Conservation (phyloP, 2,329 filamentous ascomycete genomes). For the Stromatinia cepivora region DNA sequence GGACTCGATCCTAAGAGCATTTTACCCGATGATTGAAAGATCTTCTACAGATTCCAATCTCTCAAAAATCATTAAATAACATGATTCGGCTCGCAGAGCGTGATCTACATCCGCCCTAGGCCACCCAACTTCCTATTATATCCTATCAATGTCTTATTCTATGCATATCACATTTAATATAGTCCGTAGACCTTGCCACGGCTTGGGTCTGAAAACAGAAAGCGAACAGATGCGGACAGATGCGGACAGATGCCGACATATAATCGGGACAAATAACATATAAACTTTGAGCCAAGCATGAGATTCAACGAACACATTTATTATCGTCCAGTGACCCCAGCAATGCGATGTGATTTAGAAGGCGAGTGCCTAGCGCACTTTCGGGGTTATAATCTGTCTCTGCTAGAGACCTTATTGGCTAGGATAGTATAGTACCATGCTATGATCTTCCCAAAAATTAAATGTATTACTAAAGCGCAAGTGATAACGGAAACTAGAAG, state of each 20-base stretch:
- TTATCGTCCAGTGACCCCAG: background rate
- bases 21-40: slow-evolving; percentile 16
- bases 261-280: background rate
- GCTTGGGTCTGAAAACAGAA: background rate
- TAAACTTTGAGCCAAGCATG: background rate
- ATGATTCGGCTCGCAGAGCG: background rate
- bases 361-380: slow-evolving; percentile 9
- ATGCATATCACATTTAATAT: background rate
- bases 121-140: background rate
- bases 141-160: background rate
- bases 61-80: background rate
- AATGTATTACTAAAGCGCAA: no score
- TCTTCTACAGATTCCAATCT: background rate
- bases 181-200: background rate
- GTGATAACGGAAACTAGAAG: no score
- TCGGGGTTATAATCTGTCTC: no score
- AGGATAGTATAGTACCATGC: no score
- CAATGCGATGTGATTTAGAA: background rate
- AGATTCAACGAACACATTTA: background rate
- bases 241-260: background rate
- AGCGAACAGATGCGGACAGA: background rate
- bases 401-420: no score
- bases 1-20: slow-evolving; percentile 43
- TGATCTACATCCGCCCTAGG: background rate
- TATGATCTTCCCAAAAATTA: no score